Evolutionary conservation across 768 basidiomycete genomes (phyloP).

Genomic region (Trametes meyenii): DNA sequence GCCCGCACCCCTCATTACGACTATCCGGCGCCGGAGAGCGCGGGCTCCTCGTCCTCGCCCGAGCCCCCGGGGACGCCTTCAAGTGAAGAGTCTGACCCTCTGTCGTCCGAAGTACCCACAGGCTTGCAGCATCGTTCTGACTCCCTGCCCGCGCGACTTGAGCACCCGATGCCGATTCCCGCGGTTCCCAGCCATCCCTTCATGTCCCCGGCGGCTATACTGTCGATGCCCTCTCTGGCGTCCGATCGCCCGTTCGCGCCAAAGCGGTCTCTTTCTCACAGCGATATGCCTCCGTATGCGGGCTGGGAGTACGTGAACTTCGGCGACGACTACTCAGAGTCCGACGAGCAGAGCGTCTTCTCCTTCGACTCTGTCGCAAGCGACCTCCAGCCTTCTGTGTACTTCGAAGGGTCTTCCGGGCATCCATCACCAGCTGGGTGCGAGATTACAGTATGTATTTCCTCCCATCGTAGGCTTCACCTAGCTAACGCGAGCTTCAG

Average conservation of each 20-base stretch:
- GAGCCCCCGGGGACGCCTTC: slow-evolving; percentile 24
- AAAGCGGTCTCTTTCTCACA: slow-evolving; percentile 11
- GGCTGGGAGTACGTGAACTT: slow-evolving; percentile 15
- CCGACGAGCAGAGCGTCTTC: slow-evolving; percentile 19
- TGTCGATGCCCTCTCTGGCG: slow-evolving; percentile 14
- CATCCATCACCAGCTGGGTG: slow-evolving; percentile 8
- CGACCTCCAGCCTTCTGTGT: slow-evolving; percentile 10
- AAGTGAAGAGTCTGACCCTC: slow-evolving; percentile 17
- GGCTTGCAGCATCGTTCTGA: slow-evolving; percentile 5
- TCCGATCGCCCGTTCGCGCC: slow-evolving; percentile 10
- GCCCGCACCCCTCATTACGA: not conserved
- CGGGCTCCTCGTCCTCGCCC: slow-evolving; percentile 23
- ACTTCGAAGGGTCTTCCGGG: slow-evolving; percentile 5
- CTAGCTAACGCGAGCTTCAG: not conserved
- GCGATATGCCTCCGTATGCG: slow-evolving; percentile 11
- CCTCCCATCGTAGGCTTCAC: not conserved
- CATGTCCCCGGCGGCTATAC: slow-evolving; percentile 1
- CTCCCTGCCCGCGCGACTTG: not conserved
- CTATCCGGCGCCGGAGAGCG: slow-evolving; percentile 13
- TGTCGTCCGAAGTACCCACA: not conserved
- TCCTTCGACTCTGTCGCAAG: slow-evolving; percentile 10
- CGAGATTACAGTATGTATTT: slow-evolving; percentile 4
- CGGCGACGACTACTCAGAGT: slow-evolving; percentile 14
- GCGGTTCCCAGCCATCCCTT: not conserved
- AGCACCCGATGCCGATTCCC: not conserved